These are phyloP conservation scores for Picochlorum sp. DNA, from an alignment of 139 green algal species.

Conservation along the genomic window DNA sequence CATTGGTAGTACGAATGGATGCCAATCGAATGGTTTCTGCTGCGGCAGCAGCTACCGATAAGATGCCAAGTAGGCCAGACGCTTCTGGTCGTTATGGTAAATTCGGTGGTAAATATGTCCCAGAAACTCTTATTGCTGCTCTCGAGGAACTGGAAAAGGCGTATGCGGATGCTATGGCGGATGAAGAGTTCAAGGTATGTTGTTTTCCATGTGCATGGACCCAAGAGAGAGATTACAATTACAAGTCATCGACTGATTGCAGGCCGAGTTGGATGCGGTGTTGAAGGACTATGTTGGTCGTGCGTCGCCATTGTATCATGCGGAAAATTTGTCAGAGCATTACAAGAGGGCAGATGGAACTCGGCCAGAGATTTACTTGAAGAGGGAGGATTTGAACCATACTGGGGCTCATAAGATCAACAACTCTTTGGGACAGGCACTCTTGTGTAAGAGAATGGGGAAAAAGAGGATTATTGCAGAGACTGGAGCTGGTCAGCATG, in stretches of 20 bases:
- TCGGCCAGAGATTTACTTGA: slow-evolving; percentile 88
- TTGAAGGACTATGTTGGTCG: slow-evolving; percentile 96
- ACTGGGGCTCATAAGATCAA: slow-evolving; percentile 99
- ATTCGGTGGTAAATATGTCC: slow-evolving; percentile 96
- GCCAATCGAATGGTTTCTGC: neutral
- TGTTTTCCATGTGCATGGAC: neutral
- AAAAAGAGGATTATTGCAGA: slow-evolving; percentile 98
- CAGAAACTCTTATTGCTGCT: slow-evolving; percentile 93
- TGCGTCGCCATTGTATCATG: slow-evolving; percentile 88
- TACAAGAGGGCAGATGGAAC: slow-evolving; percentile 65
- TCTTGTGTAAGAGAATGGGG: slow-evolving; percentile 85
- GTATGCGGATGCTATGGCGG: slow-evolving; percentile 58
- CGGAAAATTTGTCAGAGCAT: slow-evolving; percentile 80
- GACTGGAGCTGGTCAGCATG: slow-evolving; percentile 97
- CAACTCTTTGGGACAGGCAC: slow-evolving; percentile 93
- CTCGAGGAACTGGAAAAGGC: slow-evolving; percentile 76
- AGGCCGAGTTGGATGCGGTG: slow-evolving; percentile 76
- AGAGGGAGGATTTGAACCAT: slow-evolving; percentile 98
- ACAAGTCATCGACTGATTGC: slow-evolving; percentile 13
- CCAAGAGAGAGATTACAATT: neutral
- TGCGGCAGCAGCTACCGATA: slow-evolving; percentile 1
- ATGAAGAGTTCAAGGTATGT: slow-evolving; percentile 64
- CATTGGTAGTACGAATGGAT: too few relatives aligned
- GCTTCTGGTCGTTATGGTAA: slow-evolving; percentile 66
- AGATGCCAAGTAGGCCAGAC: slow-evolving; percentile 52